phyloP scores from a whole-genome alignment of 23 red algal genomes.

The Gracilaria gracilis region DNA sequence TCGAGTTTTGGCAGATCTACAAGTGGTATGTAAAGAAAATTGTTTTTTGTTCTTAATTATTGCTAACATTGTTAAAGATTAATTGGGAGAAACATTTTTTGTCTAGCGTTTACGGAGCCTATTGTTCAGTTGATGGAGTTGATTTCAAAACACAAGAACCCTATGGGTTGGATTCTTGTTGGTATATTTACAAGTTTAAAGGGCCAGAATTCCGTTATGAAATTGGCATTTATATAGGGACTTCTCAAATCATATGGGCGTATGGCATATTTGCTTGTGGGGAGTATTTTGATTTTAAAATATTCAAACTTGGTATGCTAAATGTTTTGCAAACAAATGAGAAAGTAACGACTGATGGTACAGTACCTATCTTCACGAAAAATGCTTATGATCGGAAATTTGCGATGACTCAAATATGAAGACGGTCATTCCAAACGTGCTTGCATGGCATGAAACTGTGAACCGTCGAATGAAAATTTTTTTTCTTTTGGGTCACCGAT shows the following conservation, averaged over 20 bases:
- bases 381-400: too few species aligned
- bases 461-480: too few species aligned
- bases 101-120: neutral
- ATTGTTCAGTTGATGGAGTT: slow-evolving; percentile 39
- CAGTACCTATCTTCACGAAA: too few species aligned
- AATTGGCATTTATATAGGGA: slow-evolving; percentile 25
- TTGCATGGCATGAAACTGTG: too few species aligned
- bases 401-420: too few species aligned
- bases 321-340: neutral
- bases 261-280: slow-evolving; percentile 41
- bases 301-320: slow-evolving; percentile 22
- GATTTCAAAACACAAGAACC: slow-evolving; percentile 31
- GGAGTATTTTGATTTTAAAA: slow-evolving; percentile 16
- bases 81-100: slow-evolving; percentile 25
- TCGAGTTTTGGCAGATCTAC: neutral
- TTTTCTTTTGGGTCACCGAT: too few species aligned
- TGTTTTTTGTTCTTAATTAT: neutral
- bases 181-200: slow-evolving; percentile 46
- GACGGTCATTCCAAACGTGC: neutral
- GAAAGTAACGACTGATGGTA: slow-evolving; percentile 9
- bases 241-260: too few species aligned
- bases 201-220: slow-evolving; percentile 14
- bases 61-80: neutral
- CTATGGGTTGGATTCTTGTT: neutral
- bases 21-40: neutral